Evolutionary conservation across 345 rosid species (phyloP), one percentile per base, ranked within the genome.

Genomic region (Aquilaria malaccensis): DNA sequence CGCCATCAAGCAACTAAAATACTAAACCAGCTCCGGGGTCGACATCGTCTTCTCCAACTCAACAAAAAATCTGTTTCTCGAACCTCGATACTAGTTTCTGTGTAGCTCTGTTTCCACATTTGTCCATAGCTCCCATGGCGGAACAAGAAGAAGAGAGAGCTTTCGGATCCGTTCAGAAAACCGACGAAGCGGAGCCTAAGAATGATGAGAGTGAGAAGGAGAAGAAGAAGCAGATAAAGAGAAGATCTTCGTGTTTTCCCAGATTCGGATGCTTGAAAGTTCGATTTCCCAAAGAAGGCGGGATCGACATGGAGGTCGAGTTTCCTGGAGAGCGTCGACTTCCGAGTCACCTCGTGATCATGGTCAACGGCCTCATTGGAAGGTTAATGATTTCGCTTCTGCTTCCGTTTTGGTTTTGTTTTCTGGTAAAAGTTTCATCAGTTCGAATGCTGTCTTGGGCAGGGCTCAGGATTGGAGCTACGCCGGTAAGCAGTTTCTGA

Each of bases 351-450:
- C 81, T 91, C 2, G 85, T 91, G 70, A 67, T 88, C 58, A 86
- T 78, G 95, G 91, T 86, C 68, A 89, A 89, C 63, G 98, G 98
- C 68, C 78, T 92, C 51, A 74, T 83, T 49, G 96, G 98, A 75
- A 87, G 95, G 96, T 88, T 52, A 9, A 49, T 71, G 15, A 49
- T 69, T 29, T 2, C 11, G 60, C 10, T 3, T 64, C 33, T 1
- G 32, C 31, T 33, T 37, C 46, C 30, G n/a, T 3, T 10, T 67
- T 69, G 3, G 13, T 14, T n/a, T 50, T 29, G 10, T 62, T 43
- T 10, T 13, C 6, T 2, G 43, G 12, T 45, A 11, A 2, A 33
- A 14, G 3, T 65, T 58, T 80, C 85, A 94, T 66, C 5, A 37
- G 3, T 37, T 37, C 7, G 7, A 37, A 30, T 13, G 55, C 11